Evolutionary conservation across 2,329 filamentous ascomycete genomes (phyloP), one percentile per base, ranked within the genome.

Genomic region (Cercospora zeina): DNA sequence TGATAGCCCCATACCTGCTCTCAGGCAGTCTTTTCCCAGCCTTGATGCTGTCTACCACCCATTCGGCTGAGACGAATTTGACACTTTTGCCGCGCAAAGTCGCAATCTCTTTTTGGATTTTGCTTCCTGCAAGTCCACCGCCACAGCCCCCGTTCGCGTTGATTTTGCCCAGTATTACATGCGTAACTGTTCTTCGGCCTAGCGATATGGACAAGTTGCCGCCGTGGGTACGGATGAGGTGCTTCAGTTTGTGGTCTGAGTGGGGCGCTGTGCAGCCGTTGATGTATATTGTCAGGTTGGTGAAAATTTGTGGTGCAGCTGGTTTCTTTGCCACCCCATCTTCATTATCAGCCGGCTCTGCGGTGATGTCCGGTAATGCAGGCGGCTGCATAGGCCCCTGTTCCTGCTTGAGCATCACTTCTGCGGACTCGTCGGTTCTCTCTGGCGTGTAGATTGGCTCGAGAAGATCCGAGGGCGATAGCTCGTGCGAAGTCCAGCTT

Each of bases 261-360:
- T 96, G 84, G 24, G 93, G 92, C 63, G 87, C 83, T 1, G 91
- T 96, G 68, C 89, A 93, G 64, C 92, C 92, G 76, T 96, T 96
- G 76, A 97, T 84, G 77, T 93, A 95, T 69, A 96, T 83, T 56
- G 85, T 87, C 21, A 92, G 82, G 14, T 87, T 85, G 49, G 84
- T 77, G 73, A 97, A 72, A 50, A 74, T 69, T 47, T 72, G 71
- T 6, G 71, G 69, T 45, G 60, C 42, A 34, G 60, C 36, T 8
- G 57, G 53, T 56, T 21, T 27, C 14, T 45, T 42, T 56, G 19
- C 39, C 13, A 57, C 54, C 13, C 54, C 27, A 2, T 33, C 16
- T 53, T 49, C 56, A 13, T 31, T 7, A 1, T 2, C 16, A 1
- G 45, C 47, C 2, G 33, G 8, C 1, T 53, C 16, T 1, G n/a